Conservation (phyloP, 225 moss, liverwort and hornwort genomes). For the Physcomitrellopsis africana region DNA sequence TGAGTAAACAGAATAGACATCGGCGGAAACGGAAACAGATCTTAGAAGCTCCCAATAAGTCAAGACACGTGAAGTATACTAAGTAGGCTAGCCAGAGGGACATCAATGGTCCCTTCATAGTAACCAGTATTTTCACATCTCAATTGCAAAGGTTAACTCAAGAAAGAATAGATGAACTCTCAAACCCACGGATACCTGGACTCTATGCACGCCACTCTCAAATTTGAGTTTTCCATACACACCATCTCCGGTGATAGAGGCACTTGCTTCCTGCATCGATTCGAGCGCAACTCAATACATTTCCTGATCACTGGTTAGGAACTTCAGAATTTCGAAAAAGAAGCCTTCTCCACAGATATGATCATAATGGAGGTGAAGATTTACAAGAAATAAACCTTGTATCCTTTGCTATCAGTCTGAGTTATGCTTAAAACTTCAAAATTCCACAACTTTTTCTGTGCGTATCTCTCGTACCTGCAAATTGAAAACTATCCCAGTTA, state of each 20-base stretch:
- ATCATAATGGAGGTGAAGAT: background rate
- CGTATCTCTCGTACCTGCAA: slow-evolving; percentile 87
- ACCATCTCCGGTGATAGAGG: slow-evolving; percentile 84
- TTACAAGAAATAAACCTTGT: slow-evolving; percentile 64
- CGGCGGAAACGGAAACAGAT: background rate
- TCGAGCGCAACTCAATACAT: slow-evolving; percentile 25
- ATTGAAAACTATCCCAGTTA: background rate
- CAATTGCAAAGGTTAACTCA: slow-evolving; percentile 6
- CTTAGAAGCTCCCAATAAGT: background rate
- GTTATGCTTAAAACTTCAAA: slow-evolving; percentile 91
- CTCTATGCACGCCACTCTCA: slow-evolving; percentile 97
- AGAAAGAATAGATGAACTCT: slow-evolving; percentile 18
- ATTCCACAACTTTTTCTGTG: slow-evolving; percentile 77
- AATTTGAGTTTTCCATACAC: slow-evolving; percentile 95
- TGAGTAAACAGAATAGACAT: background rate
- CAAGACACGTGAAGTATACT: background rate
- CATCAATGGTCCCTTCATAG: background rate
- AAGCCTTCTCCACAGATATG: background rate
- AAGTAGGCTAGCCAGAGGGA: slow-evolving; percentile 3
- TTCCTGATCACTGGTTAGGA: slow-evolving; percentile 6
- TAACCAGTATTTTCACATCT: background rate
- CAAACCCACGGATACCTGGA: slow-evolving; percentile 67
- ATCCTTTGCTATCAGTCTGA: slow-evolving; percentile 85
- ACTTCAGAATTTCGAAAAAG: slow-evolving; percentile 10
- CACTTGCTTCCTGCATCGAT: slow-evolving; percentile 91